Base-by-base conservation (phyloP, 129 eudicot species). In the Flaveria linearis region DNA sequence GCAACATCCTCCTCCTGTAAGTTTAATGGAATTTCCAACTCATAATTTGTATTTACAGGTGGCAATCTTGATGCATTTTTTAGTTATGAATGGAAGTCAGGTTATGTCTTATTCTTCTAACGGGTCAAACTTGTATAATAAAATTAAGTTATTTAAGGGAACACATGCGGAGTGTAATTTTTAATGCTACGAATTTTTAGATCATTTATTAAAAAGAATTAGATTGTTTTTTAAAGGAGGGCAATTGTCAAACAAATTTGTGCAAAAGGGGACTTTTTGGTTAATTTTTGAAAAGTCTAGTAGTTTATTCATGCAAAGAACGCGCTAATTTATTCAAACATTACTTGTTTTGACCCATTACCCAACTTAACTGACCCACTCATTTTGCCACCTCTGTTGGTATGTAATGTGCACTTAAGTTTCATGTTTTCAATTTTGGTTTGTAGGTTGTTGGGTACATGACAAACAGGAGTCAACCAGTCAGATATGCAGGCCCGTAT, bases 1-100 rank as follows among this genome's bases (percentile, higher is more conserved):
- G 12, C 91, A 82, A 58, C 88, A 86, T 89, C 67, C 86, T 62
- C 93, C 86, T 57, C 87, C 88, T 50, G 97, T 93, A 81, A 77
- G 97, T 79, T 12, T 75, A 42, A 20, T 69, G 22, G 13, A 42
- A 78, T n/a, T 55, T 78, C 2, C 33, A 33, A 12, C 7, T 18
- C 64, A 4, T 61, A 8, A 49, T 30, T 7, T 26, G 18, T 39
- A 30, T 30, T 42, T 36, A 20, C 11, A 18, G 41, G 39, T 30
- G 50, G 50, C 11, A 36, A 11, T 30, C 0, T 4, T 55, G 51
- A 2, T 25, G 18, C 41, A 15, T 3, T 70, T 49, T 7, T 16
- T 43, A n/a, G 9, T 72, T 12, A 55, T 30, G 67, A 36, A 7
- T 28, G 42, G 16, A n/a, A 47, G 7, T 20, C 9, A 26, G 23